Evolutionary conservation across 306 rosid genomes (phyloP), one percentile per base, ranked within the genome.

Genomic region (Abrus pulchellus): DNA sequence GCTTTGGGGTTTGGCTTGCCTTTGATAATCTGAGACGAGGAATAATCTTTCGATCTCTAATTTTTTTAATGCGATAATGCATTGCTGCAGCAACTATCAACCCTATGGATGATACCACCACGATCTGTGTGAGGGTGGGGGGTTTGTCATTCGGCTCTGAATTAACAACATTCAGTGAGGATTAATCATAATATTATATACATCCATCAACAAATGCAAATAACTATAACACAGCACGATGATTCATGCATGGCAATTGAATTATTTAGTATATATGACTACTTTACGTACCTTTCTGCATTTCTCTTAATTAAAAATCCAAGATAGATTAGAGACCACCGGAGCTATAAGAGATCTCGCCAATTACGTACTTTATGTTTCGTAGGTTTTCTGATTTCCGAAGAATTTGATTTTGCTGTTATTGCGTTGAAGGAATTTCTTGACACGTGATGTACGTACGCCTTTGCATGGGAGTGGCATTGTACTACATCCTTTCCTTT

Each of bases 81-180:
- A 94, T 60, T 33, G 88, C 92, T 0, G 84, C 90, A 4, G 90
- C 94, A 38, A 90, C 69, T 72, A 90, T 54, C 89, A 92, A 59
- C 77, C 97, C 97, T 45, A 94, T 79, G 14, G 88, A 89, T 29
- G 95, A 91, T 14, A 90, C 92, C 66, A 84, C 83, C 3, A 89
- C 5, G 84, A 94, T 87, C 80, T 92, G 94, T 54, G 87, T 66
- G 78, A 89, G 67, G 71, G 85, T 89, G 41, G 91, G 81, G 41
- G 91, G 81, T 29, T 88, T 94, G 85, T 80, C 85, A 83, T 59
- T 59, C 70, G 59, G 40, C 71, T 82, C 93, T 80, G 90, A 53
- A 43, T 44, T 9, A 45, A 68, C 48, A 81, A 43, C 56, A 82
- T 43, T 45, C 11, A 45, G 33, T 49, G 20, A 44, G 41, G 7